Base-by-base conservation (phyloP, 495 filamentous ascomycete species). In the Penicillium malachiteum region DNA sequence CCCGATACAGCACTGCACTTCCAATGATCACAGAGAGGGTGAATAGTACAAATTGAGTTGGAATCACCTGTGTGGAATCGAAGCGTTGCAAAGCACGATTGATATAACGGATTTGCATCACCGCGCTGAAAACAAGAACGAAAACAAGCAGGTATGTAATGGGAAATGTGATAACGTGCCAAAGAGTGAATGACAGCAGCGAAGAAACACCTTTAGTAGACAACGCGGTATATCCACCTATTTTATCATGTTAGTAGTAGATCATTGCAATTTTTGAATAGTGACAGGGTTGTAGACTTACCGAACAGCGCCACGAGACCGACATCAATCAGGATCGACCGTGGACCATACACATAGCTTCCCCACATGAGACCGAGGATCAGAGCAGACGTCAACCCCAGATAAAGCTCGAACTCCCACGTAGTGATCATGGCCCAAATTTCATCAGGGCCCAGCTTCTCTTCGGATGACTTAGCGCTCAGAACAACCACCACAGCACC, bases 191-290 rank as follows among this genome's bases (percentile, higher is more conserved):
- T 3, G 93, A 96, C 40, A 98, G 81, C 68, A 98, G 84, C 0
- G 94, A 97, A 4, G 94, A 92, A 14, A 98, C 89, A 54, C 94
- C 94, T 68, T 97, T 98, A 35, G 94, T 98, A 6, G 93, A 90
- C 11, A 98, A 81, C 37, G 89, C 94, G 9, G 94, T 98, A 72
- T 97, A 98, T 50, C 90, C 94, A 49, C 92, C 91, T 92, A 52
- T 39, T 39, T 16, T 32, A 31, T 11, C 10, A 7, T 21, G 58
- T 76, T 41, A 75, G 77, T 67, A 66, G 55, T 14, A 5, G 30
- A 37, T 14, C 39, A 9, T 17, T 8, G n/a, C 30, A 35, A 50
- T 17, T 48, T 35, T 14, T 39, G 31, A 14, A 40, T 14, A 37
- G 13, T 30, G 14, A 47, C 34, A 41, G 48, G 21, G 52, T 9